phyloP scores from a whole-genome alignment of 331 rosid species.

The Quercus tomentella region DNA sequence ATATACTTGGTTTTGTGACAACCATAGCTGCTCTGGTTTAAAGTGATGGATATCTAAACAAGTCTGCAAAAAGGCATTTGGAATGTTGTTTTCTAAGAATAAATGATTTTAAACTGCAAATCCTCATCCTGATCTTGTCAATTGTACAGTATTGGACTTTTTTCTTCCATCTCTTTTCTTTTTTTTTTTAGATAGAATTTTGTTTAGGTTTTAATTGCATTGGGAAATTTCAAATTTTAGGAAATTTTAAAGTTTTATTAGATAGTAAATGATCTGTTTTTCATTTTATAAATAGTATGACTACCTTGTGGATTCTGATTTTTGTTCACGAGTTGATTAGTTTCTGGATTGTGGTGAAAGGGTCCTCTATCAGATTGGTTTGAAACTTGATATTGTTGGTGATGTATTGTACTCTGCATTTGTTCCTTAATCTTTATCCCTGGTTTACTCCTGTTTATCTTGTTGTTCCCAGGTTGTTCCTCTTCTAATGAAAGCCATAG shows the following conservation, averaged over 20 bases:
- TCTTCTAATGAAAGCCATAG: constrained; percentile 96
- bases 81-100: neutral
- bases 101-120: neutral
- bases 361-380: neutral
- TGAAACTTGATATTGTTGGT: neutral
- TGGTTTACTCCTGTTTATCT: neutral
- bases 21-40: neutral
- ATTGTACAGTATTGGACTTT: neutral
- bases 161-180: neutral
- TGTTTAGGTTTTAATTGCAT: neutral
- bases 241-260: neutral
- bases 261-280: neutral
- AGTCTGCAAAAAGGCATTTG: neutral
- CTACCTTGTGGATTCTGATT: neutral
- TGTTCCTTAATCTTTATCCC: neutral
- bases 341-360: neutral
- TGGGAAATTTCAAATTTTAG: neutral
- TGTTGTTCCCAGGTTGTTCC: constrained; percentile 81
- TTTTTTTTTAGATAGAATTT: neutral
- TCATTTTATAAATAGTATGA: neutral
- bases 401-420: neutral
- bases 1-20: neutral
- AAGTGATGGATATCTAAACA: neutral
- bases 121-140: neutral
- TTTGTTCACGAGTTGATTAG: neutral